These are phyloP conservation scores for Tephrocybe sp. DNA, from an alignment of 768 basidiomycete genomes.

Conservation along the genomic window DNA sequence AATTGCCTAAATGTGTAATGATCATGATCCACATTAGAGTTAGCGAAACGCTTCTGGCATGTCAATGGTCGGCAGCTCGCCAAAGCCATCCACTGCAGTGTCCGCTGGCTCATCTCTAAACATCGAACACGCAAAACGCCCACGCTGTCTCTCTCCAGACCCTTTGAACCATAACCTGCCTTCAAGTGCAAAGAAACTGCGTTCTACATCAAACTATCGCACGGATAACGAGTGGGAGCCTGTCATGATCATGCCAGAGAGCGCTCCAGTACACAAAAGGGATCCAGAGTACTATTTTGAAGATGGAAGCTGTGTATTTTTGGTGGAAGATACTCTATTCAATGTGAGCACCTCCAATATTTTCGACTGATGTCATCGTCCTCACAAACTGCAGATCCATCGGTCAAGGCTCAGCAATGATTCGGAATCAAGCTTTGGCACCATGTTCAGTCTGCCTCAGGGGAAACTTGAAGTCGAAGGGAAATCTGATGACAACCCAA, in stretches of 20 bases:
- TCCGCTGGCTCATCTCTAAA: slow-evolving; percentile 4
- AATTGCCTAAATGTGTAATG: background rate
- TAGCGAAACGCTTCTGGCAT: slow-evolving; percentile 1
- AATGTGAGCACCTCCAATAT: slow-evolving; percentile 42
- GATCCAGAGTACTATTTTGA: slow-evolving; percentile 62
- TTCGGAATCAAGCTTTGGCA: slow-evolving; percentile 59
- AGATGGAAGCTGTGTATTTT: slow-evolving; percentile 67
- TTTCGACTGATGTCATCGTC: slow-evolving; percentile 1
- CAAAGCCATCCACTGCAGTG: slow-evolving; percentile 3
- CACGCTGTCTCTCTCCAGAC: slow-evolving; percentile 3
- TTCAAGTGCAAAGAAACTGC: slow-evolving; percentile 1
- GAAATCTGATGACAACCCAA: slow-evolving; percentile 59
- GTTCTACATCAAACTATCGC: slow-evolving; percentile 3
- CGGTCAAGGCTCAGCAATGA: slow-evolving; percentile 59
- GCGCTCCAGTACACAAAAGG: slow-evolving; percentile 17
- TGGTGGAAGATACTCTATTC: slow-evolving; percentile 63
- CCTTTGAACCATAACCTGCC: slow-evolving; percentile 6
- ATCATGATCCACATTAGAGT: slow-evolving; percentile 2
- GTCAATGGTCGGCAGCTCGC: background rate
- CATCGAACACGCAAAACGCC: slow-evolving; percentile 6
- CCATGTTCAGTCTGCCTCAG: slow-evolving; percentile 68
- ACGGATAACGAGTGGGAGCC: slow-evolving; percentile 12
- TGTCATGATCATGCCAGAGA: slow-evolving; percentile 18
- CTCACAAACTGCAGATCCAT: slow-evolving; percentile 43
- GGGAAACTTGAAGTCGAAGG: slow-evolving; percentile 53